Evolutionary conservation across 2,329 filamentous ascomycete species (phyloP), one percentile per base, ranked within the genome.

Genomic region (Mycosphaerella sp.): DNA sequence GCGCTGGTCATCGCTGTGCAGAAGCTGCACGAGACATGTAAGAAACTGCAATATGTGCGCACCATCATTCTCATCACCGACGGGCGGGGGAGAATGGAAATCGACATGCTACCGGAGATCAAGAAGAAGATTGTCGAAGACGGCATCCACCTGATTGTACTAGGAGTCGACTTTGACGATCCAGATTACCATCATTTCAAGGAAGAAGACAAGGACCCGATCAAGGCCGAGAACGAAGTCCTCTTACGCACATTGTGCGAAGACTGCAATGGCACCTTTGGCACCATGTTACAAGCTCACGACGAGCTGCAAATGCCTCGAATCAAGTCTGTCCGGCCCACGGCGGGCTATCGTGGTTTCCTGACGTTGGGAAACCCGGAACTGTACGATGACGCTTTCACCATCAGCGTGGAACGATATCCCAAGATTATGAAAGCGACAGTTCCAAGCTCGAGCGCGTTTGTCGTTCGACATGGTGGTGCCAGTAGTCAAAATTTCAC

Each of bases 101-200:
- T 77, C 2, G 85, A 89, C 50, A 86, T 83, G 48, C 69, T 91
- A 11, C 78, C 80, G 1, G 78, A 84, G 1, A 90, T 97, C 59
- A 77, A 81, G 0, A 74, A 74, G 42, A 89, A 89, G 67, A 81
- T 96, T 44, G 88, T 88, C 58, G 79, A 85, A 7, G 81, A 86
- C 38, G 80, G 80, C 3, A 93, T 97, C 56, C 82, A 93, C 59
- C 75, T 98, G 42, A 79, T 85, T 1, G 74, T 97, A 9, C 73
- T 97, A 51, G 93, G 93, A 11, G 82, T 95, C 14, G 93, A 98
- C 69, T 97, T 98, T 70, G 90, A 98, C 67, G 90, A 96, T 68
- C 69, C 82, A 1, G 90, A 95, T 2, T 95, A 86, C 66, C 91
- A 86, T 66, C 91, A 91, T 41, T 87, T 89, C 67, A 95, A 95